These are phyloP conservation scores for Pilaira anomala DNA, from an alignment of 192 early-diverging fungal genomes.

Conservation along the genomic window DNA sequence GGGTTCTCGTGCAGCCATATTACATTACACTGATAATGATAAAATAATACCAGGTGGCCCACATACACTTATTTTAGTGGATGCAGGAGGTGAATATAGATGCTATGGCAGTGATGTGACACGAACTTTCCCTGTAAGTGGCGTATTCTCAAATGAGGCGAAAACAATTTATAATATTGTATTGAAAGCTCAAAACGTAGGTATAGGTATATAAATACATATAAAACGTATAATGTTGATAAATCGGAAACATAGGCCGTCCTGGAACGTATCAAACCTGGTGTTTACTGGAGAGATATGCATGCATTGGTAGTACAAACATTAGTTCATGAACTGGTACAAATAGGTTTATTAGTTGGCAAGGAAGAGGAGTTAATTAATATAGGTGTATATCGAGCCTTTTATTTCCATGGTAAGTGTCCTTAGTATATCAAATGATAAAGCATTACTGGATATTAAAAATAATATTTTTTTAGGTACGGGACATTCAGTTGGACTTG, in stretches of 20 bases:
- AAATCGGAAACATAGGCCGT: conserved; percentile 45
- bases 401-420: conserved; percentile 81
- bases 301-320: conserved; percentile 67
- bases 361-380: conserved; percentile 56
- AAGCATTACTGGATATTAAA: neutral
- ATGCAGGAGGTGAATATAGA: conserved; percentile 77
- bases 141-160: conserved; percentile 66
- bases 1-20: conserved; percentile 70
- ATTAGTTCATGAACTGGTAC: conserved; percentile 63
- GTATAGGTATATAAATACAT: neutral
- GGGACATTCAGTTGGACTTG: conserved; percentile 87
- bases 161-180: conserved; percentile 82
- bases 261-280: conserved; percentile 62
- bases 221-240: neutral
- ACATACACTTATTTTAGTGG: conserved; percentile 70
- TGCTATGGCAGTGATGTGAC: conserved; percentile 93
- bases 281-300: conserved; percentile 89
- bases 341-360: conserved; percentile 71
- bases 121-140: conserved; percentile 78
- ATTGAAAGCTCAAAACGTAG: conserved; percentile 71
- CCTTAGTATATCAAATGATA: neutral
- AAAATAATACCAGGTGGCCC: conserved; percentile 40
- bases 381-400: conserved; percentile 68
- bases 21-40: conserved; percentile 86
- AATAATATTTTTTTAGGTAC: conserved; percentile 43